Evolutionary conservation across 371 early-diverging fungal genomes (phyloP).

Genomic region (Mortierella sp.): DNA sequence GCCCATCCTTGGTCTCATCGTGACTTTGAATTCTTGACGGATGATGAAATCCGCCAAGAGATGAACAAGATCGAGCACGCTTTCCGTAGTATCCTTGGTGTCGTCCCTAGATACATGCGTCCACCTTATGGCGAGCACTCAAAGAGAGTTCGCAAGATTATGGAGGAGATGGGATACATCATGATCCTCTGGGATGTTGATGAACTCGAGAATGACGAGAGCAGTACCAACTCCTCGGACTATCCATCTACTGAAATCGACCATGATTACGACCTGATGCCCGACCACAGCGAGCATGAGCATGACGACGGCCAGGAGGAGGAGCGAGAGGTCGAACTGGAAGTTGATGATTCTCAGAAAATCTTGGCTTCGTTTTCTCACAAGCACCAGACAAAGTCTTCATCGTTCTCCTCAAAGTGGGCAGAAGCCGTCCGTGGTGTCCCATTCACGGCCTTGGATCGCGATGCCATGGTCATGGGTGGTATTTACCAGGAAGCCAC

Average conservation of each 20-base stretch:
- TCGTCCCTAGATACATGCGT: constrained; percentile 68
- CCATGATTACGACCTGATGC: not conserved
- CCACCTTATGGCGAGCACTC: constrained; percentile 71
- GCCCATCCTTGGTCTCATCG: constrained; percentile 71
- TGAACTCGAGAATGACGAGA: constrained; percentile 14
- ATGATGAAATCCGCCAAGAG: constrained; percentile 42
- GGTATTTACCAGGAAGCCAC: constrained; percentile 40
- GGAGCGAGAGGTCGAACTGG: too few relatives aligned
- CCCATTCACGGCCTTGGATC: constrained; percentile 19
- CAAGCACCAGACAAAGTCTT: not conserved
- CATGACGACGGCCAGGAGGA: not conserved
- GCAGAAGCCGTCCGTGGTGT: constrained; percentile 44
- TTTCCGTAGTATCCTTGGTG: constrained; percentile 61
- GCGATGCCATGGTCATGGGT: constrained; percentile 30
- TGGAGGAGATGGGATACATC: constrained; percentile 63
- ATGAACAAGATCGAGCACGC: constrained; percentile 60
- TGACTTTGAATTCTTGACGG: constrained; percentile 32
- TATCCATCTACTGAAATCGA: not conserved
- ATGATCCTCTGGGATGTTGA: constrained; percentile 67
- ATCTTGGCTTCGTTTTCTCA: not conserved
- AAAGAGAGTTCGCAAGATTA: constrained; percentile 60
- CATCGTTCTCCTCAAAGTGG: constrained; percentile 28
- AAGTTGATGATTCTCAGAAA: not conserved
- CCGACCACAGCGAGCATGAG: not conserved
- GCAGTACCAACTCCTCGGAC: not conserved